Evolutionary conservation across 1,139 yeast species (phyloP), one percentile per base, ranked within the genome.

Genomic region (Blastobotrys proliferans): DNA sequence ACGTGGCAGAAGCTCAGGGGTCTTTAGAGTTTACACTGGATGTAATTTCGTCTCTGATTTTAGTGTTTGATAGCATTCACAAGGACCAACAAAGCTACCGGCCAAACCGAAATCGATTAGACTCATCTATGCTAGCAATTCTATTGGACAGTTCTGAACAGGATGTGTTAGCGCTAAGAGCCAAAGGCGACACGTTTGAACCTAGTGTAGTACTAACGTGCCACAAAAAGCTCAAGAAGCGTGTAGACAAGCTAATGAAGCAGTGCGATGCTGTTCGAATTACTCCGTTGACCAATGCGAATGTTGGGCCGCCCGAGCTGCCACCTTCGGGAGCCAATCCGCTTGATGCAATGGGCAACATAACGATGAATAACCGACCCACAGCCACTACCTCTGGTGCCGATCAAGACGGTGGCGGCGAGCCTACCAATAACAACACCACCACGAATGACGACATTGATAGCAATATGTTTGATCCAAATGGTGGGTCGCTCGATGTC

Each of bases 1-100:
- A 53, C 13, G 44, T 48, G n/a, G 54, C 60, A 0, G 55, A 55
- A 19, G 42, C 50, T 9, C 56, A 52, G 32, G 58, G 59, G 3
- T 48, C 54, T 6, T 49, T 53, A 27, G 48, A 45, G 13, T 43
- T 49, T 39, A 46, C 55, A 1, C 35, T 57, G 41, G 61, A 57
- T 19, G 54, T 53, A 16, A 43, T 53, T 2, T 44, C 58, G 8
- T 44, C 51, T 1, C 21, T 52, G 24, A 39, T 51, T 2, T 32
- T 47, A 10, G 41, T 44, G 3, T 29, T 45, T 16, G 49, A 50
- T 35, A 43, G 50, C n/a, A 39, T 43, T 10, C 46, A 38, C 17
- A 20, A 22, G 14, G 39, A 40, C n/a, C 43, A 44, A 25, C 21
- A 25, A 21, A 30, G 30, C 11, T 44, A 26, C 29, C 38, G 25